Evolutionary conservation across 2,329 filamentous ascomycete genomes (phyloP), one percentile per base, ranked within the genome.

Genomic region (Didymella exigua): DNA sequence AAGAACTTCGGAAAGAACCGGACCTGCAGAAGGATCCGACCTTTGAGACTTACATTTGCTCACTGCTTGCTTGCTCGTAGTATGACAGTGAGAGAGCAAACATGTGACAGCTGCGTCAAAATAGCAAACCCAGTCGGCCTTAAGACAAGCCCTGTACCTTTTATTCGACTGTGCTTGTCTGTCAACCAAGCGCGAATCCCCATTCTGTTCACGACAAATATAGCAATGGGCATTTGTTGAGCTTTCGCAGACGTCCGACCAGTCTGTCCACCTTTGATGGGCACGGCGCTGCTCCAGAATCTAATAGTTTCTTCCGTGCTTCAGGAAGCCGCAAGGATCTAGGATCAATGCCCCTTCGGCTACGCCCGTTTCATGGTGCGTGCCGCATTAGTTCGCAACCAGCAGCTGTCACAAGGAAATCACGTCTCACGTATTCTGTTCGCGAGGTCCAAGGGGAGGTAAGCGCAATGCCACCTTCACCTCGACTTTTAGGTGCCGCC

Each of bases 401-500:
- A 50, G 52, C 41, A 40, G 41, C 36, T 46, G 34, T 55, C 46
- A 55, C 52, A 50, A 55, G 52, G 41, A 55, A 55, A 49, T 46
- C 24, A 34, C 46, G 41, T 29, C 34, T 46, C 42, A 31, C 31
- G 34, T 18, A 36, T 40, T 41, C 10, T 26, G 18, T n/a, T 40
- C 18, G 46, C 34, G 14, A 40, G 11, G 10, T 30, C 16, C 33
- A 41, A 40, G n/a, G 21, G 19, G 26, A 46, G 40, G 46, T 40
- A 49, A 49, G 41, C 45, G 49, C 29, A 36, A 50, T 50, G 52
- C 30, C 19, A 42, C 30, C 26, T 34, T n/a, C 36, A 36, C 36
- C n/a, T 33, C 30, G 21, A 33, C 29, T 7, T 27, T 9, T 9
- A 23, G 11, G 13, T 30, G n/a, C 10, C 23, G 18, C 29, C 31